These are phyloP conservation scores for Sporopachydermia cereana DNA, from an alignment of 1,139 yeast species.

Conservation along the genomic window DNA sequence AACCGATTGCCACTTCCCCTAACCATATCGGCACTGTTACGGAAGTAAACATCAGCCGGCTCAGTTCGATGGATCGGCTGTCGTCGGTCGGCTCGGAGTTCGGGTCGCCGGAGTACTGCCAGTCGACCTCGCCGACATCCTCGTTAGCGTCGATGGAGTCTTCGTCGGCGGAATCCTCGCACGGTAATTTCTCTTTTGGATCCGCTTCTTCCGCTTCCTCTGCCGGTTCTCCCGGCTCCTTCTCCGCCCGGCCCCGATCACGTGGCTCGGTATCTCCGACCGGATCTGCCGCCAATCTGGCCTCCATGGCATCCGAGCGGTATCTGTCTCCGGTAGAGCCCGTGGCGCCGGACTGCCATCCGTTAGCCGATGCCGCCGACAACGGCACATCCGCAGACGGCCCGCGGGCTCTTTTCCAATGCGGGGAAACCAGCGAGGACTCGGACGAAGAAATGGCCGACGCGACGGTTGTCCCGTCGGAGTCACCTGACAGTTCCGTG, in stretches of 20 bases:
- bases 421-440: not conserved
- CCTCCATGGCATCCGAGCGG: not conserved
- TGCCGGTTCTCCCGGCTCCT: not conserved
- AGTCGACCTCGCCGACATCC: not conserved
- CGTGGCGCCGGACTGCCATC: slow-evolving; percentile 3
- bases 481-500: not conserved
- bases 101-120: not conserved
- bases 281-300: not conserved
- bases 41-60: not conserved
- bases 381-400: not conserved
- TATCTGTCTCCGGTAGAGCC: not conserved
- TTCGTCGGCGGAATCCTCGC: too few relatives aligned
- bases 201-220: slow-evolving; percentile 4
- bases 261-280: not conserved
- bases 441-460: slow-evolving; percentile 1
- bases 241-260: not conserved
- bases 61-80: too few relatives aligned
- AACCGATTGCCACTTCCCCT: too few relatives aligned
- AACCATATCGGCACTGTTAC: not conserved
- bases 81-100: too few relatives aligned
- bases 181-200: not conserved
- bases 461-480: not conserved
- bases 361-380: not conserved
- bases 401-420: not conserved
- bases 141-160: not conserved